phyloP scores from a whole-genome alignment of 2,329 filamentous ascomycete species.

The Trichocomaceae sp. region DNA sequence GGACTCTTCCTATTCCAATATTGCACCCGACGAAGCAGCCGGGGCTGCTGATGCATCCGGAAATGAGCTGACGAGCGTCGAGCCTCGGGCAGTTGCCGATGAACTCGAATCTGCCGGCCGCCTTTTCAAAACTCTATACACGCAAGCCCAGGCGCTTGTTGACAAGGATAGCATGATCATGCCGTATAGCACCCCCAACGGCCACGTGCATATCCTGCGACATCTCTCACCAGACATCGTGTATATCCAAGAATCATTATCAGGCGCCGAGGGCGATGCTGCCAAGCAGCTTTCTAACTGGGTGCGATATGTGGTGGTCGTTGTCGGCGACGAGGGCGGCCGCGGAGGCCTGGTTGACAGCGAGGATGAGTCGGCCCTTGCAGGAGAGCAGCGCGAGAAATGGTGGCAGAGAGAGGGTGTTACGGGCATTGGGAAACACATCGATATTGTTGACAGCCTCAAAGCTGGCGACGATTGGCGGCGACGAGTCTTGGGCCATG shows the following conservation, averaged over 20 bases:
- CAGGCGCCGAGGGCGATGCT: constrained; percentile 65
- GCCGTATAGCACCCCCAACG: constrained; percentile 76
- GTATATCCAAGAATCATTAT: constrained; percentile 79
- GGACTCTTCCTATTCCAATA: constrained; percentile 82
- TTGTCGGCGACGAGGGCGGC: constrained; percentile 52
- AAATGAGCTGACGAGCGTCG: constrained; percentile 47
- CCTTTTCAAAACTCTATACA: constrained; percentile 71
- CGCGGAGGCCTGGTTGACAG: constrained; percentile 75
- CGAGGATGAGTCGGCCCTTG: constrained; percentile 47
- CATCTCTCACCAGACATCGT: constrained; percentile 79
- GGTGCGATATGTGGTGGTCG: constrained; percentile 55
- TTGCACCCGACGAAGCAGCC: constrained; percentile 61
- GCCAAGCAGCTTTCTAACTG: constrained; percentile 61
- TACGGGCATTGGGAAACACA: constrained; percentile 77
- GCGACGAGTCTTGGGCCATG: constrained; percentile 63
- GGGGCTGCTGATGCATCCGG: constrained; percentile 37
- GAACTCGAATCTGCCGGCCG: constrained; percentile 46
- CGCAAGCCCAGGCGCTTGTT: constrained; percentile 70
- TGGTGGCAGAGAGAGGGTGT: constrained; percentile 67
- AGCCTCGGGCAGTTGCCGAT: constrained; percentile 41
- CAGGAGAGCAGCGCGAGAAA: constrained; percentile 29
- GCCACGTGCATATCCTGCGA: constrained; percentile 78
- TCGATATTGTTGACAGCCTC: constrained; percentile 79
- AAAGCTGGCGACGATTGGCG: constrained; percentile 82
- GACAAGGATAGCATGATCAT: constrained; percentile 81